Percentiles rank a stretch among this genome's conserved stretches.
Conservation (phyloP, 805 yeast genomes). For the Hanseniaspora meyeri region DNA sequence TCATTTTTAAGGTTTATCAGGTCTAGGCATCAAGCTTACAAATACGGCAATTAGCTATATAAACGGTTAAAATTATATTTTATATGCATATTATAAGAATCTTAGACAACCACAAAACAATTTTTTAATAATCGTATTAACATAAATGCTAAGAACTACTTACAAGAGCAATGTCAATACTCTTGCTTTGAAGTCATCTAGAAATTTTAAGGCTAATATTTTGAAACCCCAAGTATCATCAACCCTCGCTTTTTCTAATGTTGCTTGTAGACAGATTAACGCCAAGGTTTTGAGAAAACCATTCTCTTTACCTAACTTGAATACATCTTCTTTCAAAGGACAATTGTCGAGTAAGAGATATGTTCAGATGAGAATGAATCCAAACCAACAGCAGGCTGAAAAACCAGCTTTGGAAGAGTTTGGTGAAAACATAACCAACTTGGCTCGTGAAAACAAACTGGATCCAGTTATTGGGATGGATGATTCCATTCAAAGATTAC, state of each 20-base stretch:
- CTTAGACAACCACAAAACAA: neutral
- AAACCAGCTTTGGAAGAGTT: conserved; percentile 71
- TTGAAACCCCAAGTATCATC: neutral
- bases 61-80: too few species aligned
- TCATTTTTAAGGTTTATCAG: neutral
- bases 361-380: conserved; percentile 30
- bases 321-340: neutral
- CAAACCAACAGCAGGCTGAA: conserved; percentile 38
- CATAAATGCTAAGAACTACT: neutral
- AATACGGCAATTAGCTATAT: too few species aligned
- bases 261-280: neutral
- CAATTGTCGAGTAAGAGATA: conserved; percentile 5
- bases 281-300: neutral
- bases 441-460: conserved; percentile 79
- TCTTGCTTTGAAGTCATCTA: neutral
- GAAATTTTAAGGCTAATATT: neutral
- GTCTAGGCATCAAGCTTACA: too few species aligned
- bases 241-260: neutral
- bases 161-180: neutral
- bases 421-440: conserved; percentile 73
- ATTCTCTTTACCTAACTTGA: neutral
- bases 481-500: conserved; percentile 84
- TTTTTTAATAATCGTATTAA: neutral
- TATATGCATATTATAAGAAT: too few species aligned
- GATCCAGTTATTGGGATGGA: conserved; percentile 97